Percentiles rank a stretch among this genome's conserved stretches.
Conservation (phyloP, 257 asterid genomes). For the Striga asiatica region DNA sequence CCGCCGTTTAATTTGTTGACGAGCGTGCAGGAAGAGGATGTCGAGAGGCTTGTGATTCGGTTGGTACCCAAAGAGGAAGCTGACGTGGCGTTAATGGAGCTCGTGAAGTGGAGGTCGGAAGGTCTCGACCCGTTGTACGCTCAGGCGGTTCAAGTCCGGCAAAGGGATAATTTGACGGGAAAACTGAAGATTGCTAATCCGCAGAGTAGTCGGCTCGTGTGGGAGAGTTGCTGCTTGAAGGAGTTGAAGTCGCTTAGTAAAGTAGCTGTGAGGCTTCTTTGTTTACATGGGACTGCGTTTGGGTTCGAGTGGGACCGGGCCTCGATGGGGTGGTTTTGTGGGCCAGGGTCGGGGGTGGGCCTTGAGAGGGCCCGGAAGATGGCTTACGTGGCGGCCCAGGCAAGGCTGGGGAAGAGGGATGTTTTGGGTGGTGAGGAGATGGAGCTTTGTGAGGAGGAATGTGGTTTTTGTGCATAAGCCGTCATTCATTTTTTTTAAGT, state of each 20-base stretch:
- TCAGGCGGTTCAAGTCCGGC: slow-evolving; percentile 67
- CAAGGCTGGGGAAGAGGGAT: slow-evolving; percentile 42
- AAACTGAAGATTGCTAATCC: slow-evolving; percentile 64
- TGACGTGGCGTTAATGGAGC: slow-evolving; percentile 55
- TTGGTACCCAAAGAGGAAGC: slow-evolving; percentile 55
- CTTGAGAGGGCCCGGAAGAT: slow-evolving; percentile 55
- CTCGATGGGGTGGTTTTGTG: slow-evolving; percentile 30
- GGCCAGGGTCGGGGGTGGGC: slow-evolving; percentile 31
- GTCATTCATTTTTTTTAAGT: slow-evolving; percentile 27
- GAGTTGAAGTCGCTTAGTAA: slow-evolving; percentile 45
- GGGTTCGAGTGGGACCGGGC: slow-evolving; percentile 39
- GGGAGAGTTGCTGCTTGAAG: slow-evolving; percentile 63
- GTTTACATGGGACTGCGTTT: slow-evolving; percentile 55
- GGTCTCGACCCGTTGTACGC: slow-evolving; percentile 76
- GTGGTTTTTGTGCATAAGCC: slow-evolving; percentile 39
- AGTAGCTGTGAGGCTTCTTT: slow-evolving; percentile 63
- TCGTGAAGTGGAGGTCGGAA: slow-evolving; percentile 71
- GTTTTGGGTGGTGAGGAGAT: slow-evolving; percentile 40
- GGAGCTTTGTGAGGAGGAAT: slow-evolving; percentile 45
- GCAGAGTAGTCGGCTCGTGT: slow-evolving; percentile 60
- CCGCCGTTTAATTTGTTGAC: slow-evolving; percentile 62
- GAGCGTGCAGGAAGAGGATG: slow-evolving; percentile 57
- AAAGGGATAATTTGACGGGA: slow-evolving; percentile 47
- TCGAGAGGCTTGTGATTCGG: slow-evolving; percentile 43
- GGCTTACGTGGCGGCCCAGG: slow-evolving; percentile 49